phyloP scores from a whole-genome alignment of 129 eudicot genomes.

The Heracleum sosnowskyi region DNA sequence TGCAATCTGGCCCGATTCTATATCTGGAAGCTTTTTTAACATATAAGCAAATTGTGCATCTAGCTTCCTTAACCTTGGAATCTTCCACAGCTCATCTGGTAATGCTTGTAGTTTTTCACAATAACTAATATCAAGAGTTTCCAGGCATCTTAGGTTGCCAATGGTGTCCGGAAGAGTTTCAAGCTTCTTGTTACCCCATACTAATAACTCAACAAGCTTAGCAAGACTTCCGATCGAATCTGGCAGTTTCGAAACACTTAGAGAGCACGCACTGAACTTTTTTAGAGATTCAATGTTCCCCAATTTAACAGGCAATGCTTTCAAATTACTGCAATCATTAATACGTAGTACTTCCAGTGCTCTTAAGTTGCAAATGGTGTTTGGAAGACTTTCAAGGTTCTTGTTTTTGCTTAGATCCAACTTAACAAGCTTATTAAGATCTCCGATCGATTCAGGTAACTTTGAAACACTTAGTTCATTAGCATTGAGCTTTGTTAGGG shows the following conservation, averaged over 20 bases:
- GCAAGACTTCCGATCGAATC: neutral
- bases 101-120: neutral
- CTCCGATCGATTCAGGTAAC: neutral
- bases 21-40: neutral
- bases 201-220: neutral
- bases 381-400: neutral
- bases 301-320: neutral
- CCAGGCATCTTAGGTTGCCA: neutral
- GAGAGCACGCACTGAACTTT: neutral
- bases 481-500: neutral
- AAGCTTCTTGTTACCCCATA: neutral
- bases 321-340: neutral
- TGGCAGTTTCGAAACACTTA: neutral
- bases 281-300: neutral
- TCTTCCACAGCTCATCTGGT: neutral
- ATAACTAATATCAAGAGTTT: accelerated
- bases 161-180: neutral
- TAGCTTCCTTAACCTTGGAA: neutral
- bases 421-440: neutral
- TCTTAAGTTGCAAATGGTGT: neutral
- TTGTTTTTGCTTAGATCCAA: neutral
- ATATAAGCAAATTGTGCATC: accelerated
- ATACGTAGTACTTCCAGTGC: neutral
- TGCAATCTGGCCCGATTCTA: too few species aligned
- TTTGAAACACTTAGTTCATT: neutral